Conservation (phyloP, 768 basidiomycete species). For the Kwoniella shandongensis region DNA sequence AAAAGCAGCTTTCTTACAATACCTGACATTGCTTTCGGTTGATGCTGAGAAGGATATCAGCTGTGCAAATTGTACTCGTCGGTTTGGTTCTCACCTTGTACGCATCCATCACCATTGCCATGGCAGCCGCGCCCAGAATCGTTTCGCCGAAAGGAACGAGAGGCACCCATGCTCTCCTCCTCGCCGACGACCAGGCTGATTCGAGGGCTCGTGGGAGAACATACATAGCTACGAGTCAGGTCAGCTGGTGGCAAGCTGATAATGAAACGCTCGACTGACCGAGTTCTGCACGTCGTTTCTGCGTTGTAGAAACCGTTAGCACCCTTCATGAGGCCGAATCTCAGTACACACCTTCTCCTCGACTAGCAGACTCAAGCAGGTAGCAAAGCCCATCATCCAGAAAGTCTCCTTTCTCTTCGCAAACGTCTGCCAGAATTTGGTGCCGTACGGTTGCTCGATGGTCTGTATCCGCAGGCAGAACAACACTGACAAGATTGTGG, state of each 20-base stretch:
- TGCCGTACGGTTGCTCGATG: slow-evolving; percentile 18
- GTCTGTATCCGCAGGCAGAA: slow-evolving; percentile 37
- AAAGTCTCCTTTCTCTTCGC: slow-evolving; percentile 70
- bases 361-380: slow-evolving; percentile 76
- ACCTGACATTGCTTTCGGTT: slow-evolving; percentile 46
- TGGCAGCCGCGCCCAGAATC: slow-evolving; percentile 68
- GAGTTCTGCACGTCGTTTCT: slow-evolving; percentile 78
- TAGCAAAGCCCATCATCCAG: slow-evolving; percentile 69
- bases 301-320: not conserved
- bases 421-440: slow-evolving; percentile 58
- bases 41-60: slow-evolving; percentile 28
- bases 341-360: slow-evolving; percentile 65
- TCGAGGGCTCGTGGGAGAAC: slow-evolving; percentile 81
- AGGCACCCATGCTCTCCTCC: slow-evolving; percentile 71
- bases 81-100: slow-evolving; percentile 40
- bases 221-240: slow-evolving; percentile 45
- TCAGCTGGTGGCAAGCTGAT: not conserved
- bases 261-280: slow-evolving; percentile 61
- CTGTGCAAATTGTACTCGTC: not conserved
- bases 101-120: slow-evolving; percentile 83
- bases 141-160: slow-evolving; percentile 54
- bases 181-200: slow-evolving; percentile 78
- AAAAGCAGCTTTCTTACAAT: slow-evolving; percentile 45
- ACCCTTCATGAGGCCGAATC: not conserved
- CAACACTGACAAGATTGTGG: slow-evolving; percentile 23